These are phyloP conservation scores for Plectranthus barbatus DNA, from an alignment of 257 asterid genomes.

Conservation along the genomic window DNA sequence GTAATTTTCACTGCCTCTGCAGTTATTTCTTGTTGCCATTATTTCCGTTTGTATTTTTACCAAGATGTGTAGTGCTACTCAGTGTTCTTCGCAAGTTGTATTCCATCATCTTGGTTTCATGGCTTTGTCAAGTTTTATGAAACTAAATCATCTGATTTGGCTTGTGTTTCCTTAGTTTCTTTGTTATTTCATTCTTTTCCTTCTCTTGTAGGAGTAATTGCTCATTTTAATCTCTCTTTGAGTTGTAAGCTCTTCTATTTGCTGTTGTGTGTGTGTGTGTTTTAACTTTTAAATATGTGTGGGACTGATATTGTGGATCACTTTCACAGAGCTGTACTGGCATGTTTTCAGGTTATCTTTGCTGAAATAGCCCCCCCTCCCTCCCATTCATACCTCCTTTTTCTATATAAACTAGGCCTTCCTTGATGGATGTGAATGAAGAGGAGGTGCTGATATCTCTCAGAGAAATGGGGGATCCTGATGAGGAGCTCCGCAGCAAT, in stretches of 20 bases:
- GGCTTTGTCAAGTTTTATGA: not conserved
- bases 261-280: not conserved
- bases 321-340: constrained; percentile 16
- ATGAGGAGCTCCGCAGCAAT: constrained; percentile 20
- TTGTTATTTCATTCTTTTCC: not conserved
- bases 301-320: not conserved
- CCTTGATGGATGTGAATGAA: constrained; percentile 28
- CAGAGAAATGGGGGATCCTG: constrained; percentile 30
- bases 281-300: constrained; percentile 25
- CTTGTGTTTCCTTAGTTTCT: not conserved
- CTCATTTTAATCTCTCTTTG: not conserved
- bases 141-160: not conserved
- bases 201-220: constrained; percentile 2
- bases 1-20: constrained; percentile 13
- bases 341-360: constrained; percentile 24
- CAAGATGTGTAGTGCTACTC: not conserved
- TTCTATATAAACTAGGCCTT: constrained; percentile 1
- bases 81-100: too few species aligned
- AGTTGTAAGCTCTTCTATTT: too few species aligned
- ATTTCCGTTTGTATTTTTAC: not conserved
- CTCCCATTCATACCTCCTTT: constrained; percentile 8
- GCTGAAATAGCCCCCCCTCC: constrained; percentile 11
- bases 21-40: not conserved
- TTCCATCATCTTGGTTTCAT: constrained; percentile 10
- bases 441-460: constrained; percentile 19